Evolutionary conservation across 2,329 filamentous ascomycete genomes (phyloP), one percentile per base, ranked within the genome.

Genomic region (Podosphaera aphanis): DNA sequence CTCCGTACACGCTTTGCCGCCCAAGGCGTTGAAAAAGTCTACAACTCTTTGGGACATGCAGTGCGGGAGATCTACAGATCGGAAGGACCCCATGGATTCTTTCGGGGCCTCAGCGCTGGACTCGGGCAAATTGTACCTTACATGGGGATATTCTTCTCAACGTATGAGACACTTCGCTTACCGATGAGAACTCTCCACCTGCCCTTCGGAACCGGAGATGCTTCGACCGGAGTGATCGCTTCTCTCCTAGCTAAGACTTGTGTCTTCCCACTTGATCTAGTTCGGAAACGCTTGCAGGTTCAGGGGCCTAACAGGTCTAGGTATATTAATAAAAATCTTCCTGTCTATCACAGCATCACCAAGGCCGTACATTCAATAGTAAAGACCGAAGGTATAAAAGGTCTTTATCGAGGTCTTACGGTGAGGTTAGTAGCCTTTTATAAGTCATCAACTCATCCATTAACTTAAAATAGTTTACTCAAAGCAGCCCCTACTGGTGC

Each of bases 1-100:
- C 69, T 98, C 35, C 77, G 90, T 48, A 98, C 90, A 33, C 78
- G 90, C 4, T 98, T 98, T 62, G 90, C 90, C n/a, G 90, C 90
- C 0, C 88, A 95, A 63, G 88, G 88, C 8, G 77, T 63, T 50
- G 68, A 84, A 47, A 75, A 73, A 42, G 71, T 95, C n/a, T 95
- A 98, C 60, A 55, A 64, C 1, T 83, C 78, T 3, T 67, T 98
- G 15, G 55, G 69, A 18, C 64, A 69, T 15, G 84, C 84, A 1
- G 58, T 95, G 5, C 62, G 65, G 39, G 75, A 83, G 19, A 98
- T 98, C 53, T 65, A 68, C 15, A 67, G 67, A 3, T 70, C 81
- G 49, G 90, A 98, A 64, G 90, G 90, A 0, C 54, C 64, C 0
- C 61, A 61, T 3, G 90, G 90, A 0, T 95, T 93, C 64, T 98